Evolutionary conservation across 2,329 filamentous ascomycete species (phyloP).

Genomic region (Fusarium sp.): DNA sequence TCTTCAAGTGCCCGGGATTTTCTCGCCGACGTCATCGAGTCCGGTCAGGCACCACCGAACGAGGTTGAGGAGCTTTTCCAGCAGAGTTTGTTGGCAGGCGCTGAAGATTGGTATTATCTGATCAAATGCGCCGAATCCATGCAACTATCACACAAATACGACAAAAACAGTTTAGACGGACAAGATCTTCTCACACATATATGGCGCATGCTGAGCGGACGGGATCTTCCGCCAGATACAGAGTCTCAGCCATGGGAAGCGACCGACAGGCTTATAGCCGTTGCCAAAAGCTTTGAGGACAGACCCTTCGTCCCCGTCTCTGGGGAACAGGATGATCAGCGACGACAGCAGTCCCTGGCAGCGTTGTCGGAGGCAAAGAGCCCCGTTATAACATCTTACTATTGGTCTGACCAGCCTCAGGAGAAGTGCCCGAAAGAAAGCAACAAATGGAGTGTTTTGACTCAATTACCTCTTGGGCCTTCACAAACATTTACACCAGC

Average conservation of each 20-base stretch:
- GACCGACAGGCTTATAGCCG: constrained; percentile 54
- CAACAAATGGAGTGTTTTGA: constrained; percentile 24
- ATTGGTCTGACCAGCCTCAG: constrained; percentile 47
- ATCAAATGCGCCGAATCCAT: constrained; percentile 53
- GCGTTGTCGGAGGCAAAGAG: constrained; percentile 22
- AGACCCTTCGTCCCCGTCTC: constrained; percentile 17
- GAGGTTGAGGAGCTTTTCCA: constrained; percentile 50
- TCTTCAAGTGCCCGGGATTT: constrained; percentile 50
- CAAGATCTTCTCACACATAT: constrained; percentile 54
- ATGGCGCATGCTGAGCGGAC: constrained; percentile 42
- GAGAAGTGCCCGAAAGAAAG: constrained; percentile 28
- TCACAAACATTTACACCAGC: constrained; percentile 15
- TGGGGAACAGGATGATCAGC: constrained; percentile 11
- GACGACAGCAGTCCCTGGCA: constrained; percentile 18
- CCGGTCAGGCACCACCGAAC: constrained; percentile 43
- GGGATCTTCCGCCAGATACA: constrained; percentile 7
- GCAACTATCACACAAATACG: constrained; percentile 25
- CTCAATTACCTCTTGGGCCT: constrained; percentile 16
- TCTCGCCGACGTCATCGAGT: constrained; percentile 51
- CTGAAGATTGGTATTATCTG: constrained; percentile 53
- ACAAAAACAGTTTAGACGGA: constrained; percentile 48
- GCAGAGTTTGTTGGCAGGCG: constrained; percentile 52
- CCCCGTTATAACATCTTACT: constrained; percentile 45
- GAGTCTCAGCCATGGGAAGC: constrained; percentile 49
- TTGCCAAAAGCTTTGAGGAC: constrained; percentile 48